phyloP scores from a whole-genome alignment of 208 protist species.

The Phytomonas sp. region DNA sequence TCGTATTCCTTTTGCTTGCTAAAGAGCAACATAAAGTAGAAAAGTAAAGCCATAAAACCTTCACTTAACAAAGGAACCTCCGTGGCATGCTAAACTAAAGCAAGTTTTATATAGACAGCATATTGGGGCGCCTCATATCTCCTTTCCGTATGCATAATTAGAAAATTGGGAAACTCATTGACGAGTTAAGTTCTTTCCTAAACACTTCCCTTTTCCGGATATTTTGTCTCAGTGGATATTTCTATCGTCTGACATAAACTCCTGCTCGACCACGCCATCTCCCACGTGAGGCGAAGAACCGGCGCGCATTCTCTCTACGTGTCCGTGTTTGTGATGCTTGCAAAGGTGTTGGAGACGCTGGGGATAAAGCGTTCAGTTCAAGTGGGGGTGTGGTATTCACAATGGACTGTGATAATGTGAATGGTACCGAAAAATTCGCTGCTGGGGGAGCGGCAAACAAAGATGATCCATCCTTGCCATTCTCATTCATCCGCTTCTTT shows the following conservation, averaged over 20 bases:
- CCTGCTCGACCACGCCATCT: neutral
- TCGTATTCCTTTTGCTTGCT: neutral
- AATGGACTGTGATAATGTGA: neutral
- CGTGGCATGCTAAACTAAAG: neutral
- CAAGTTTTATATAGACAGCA: neutral
- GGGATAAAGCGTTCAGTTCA: neutral
- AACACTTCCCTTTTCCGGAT: neutral
- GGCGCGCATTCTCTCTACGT: conserved; percentile 28
- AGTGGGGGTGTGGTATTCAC: neutral
- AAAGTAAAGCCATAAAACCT: neutral
- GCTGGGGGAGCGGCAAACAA: neutral
- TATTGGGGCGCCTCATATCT: neutral
- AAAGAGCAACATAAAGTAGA: neutral
- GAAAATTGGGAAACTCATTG: neutral
- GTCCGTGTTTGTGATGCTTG: conserved; percentile 17
- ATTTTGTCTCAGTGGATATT: neutral
- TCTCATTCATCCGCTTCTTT: neutral
- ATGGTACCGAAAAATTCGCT: neutral
- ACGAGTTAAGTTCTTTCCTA: neutral
- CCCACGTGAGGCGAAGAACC: conserved; percentile 28
- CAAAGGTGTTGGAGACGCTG: neutral
- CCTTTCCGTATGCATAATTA: neutral
- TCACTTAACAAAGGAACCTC: neutral
- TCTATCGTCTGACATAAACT: neutral
- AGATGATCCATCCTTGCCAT: neutral